Evolutionary conservation across 2,329 filamentous ascomycete species (phyloP), one percentile per base, ranked within the genome.

Genomic region (Botrytis tulipae): DNA sequence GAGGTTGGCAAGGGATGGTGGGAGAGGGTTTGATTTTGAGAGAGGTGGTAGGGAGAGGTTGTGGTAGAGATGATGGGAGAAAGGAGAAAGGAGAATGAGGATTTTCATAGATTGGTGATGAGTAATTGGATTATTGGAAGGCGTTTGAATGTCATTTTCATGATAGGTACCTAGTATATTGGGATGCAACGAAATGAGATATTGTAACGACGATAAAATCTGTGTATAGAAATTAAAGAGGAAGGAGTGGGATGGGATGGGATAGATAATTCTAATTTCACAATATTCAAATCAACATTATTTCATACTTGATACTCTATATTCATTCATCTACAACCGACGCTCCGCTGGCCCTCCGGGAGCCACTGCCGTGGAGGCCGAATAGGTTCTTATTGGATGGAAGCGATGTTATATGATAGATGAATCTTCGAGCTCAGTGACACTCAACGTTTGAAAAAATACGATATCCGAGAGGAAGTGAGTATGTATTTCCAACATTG

Each of bases 281-380:
- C n/a, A 1, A 40, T 42, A 12, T 42, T 14, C 14, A 57, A 18
- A 29, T 57, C 8, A 9, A 29, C 6, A 18, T 35, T 16, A n/a
- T 6, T 54, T 54, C 25, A 57, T 29, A 57, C 25, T 54, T 29
- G 14, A 57, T 18, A 57, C n/a, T n/a, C 51, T 2, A 16, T 51
- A 29, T 29, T 29, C 51, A 57, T 57, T 57, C 14, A 57, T 57
- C n/a, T 14, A 16, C 0, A 57, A 62, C 25, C 20, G 60, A 42
- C 37, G 60, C 60, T 62, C 37, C 60, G 35, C 60, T 62, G 35
- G 60, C 60, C 35, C 60, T 62, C 37, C 3, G 60, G 29, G 60
- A 42, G 60, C 60, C 60, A 62, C 37, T 62, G 60, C 37, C 60
- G 60, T 62, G 60, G 60, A 62, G 60, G 60, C 25, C 10, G 59